phyloP scores from a whole-genome alignment of 352 stramenopile species.

The Discostella stelligera region DNA sequence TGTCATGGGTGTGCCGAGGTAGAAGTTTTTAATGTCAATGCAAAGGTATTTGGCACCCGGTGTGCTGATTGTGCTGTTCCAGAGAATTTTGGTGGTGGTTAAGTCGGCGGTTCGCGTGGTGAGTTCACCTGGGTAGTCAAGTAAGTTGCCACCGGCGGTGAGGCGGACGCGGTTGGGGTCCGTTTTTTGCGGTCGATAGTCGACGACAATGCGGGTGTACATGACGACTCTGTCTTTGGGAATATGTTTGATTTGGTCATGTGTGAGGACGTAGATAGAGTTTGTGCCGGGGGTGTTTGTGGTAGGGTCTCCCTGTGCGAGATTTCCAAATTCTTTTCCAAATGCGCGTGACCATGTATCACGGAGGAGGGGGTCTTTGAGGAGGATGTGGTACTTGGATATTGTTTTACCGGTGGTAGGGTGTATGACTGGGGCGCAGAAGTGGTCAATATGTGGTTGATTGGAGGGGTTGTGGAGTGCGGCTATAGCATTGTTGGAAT shows the following conservation, averaged over 20 bases:
- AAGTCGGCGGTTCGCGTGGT: no score
- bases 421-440: neutral
- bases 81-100: no score
- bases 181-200: no score
- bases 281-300: conserved; percentile 10
- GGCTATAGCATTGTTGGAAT: no score
- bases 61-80: conserved; percentile 32
- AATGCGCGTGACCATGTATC: conserved; percentile 14
- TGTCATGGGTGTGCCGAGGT: conserved; percentile 23
- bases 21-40: conserved; percentile 40
- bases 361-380: neutral
- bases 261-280: conserved; percentile 43
- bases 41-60: conserved; percentile 22
- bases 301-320: neutral
- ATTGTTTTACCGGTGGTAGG: neutral
- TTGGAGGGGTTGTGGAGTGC: no score
- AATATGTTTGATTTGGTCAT: conserved; percentile 27
- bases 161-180: no score
- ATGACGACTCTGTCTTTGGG: conserved; percentile 25
- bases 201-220: conserved; percentile 18
- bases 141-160: no score
- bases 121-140: no score
- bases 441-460: no score
- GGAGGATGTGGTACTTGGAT: neutral
- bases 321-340: neutral